Evolutionary conservation across 345 rosid genomes (phyloP), one percentile per base, ranked within the genome.

Genomic region (Eucalyptus grandis): DNA sequence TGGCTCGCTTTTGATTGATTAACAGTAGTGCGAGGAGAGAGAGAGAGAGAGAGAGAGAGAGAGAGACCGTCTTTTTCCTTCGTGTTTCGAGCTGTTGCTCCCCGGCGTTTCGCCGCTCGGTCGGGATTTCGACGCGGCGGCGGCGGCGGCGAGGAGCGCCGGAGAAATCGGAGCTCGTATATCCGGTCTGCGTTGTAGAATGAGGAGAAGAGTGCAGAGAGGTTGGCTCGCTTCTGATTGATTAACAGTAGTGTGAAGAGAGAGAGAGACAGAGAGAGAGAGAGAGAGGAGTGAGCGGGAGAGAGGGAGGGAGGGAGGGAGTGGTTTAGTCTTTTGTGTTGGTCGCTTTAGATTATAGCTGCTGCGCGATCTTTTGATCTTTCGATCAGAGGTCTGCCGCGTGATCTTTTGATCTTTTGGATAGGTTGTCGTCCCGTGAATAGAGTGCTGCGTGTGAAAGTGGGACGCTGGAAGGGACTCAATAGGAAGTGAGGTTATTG

Each of bases 261-360:
- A 58, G n/a, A 62, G 72, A 62, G 77, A 65, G 77, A 65, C 17
- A 62, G 72, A 62, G 69, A 60, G 67, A 27, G 31, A 58, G 30
- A 5, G n/a, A 5, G 34, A 30, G 77, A 14, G 62, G 10, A 30
- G 0, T n/a, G 30, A 10, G 62, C 0, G 30, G 10, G 30, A 9
- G 67, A 3, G 67, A 26, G n/a, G 9, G 37, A 14, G 69, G 17
- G 80, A 65, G 77, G 34, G 80, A 67, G 80, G 31, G 69, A 62
- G 69, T 13, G 43, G 67, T 62, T 62, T 62, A 30, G 34, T 62
- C n/a, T 65, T 65, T 65, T 0, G 40, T 65, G 77, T 65, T 11
- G 1, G 9, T 77, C 8, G 27, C 15, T 77, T 77, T 13, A 10
- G 83, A 77, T 37, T 37, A 37, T 19, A 37, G 83, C 46, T 40